phyloP scores from a whole-genome alignment of 352 stramenopile genomes.

The Globisporangium uncinulatum region DNA sequence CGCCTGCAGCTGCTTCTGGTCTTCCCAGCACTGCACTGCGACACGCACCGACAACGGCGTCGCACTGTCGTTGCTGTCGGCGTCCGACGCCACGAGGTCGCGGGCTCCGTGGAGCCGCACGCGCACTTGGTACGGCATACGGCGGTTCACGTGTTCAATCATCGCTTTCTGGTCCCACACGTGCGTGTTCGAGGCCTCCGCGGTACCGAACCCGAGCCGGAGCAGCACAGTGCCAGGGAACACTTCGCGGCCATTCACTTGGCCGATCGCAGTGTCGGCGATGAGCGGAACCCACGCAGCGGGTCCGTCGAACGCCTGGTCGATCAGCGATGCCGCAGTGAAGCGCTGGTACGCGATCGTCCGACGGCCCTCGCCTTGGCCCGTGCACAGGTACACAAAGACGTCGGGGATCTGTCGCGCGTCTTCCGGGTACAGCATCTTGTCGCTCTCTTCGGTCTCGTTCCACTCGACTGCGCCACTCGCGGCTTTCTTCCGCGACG shows the following conservation, averaged over 20 bases:
- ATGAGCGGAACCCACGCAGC: conserved; percentile 59
- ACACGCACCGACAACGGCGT: conserved; percentile 33
- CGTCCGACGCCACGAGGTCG: conserved; percentile 19
- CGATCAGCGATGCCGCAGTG: conserved; percentile 47
- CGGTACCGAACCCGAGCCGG: conserved; percentile 53
- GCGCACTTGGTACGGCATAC: conserved; percentile 69
- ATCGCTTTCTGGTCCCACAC: conserved; percentile 56
- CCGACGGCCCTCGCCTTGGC: conserved; percentile 46
- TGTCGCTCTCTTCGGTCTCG: conserved; percentile 63
- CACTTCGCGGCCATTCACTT: conserved; percentile 32
- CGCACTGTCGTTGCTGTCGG: background rate
- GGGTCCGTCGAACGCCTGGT: conserved; percentile 30
- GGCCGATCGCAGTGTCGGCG: conserved; percentile 55
- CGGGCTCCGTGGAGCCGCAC: conserved; percentile 55
- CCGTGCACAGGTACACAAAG: conserved; percentile 76
- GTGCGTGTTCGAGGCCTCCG: conserved; percentile 40
- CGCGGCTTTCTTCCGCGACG: conserved; percentile 45
- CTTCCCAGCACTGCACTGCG: conserved; percentile 59
- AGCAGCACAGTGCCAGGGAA: conserved; percentile 73
- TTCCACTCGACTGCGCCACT: conserved; percentile 81
- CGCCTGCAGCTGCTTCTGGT: conserved; percentile 26
- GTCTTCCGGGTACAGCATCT: conserved; percentile 49
- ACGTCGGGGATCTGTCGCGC: conserved; percentile 69
- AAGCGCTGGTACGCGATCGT: conserved; percentile 80
- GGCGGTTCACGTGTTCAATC: conserved; percentile 49